A percentile compares a stretch with the other conserved stretches of the same genome.
Conservation (phyloP, 305 asterid species). For the Fraxinus greggii region DNA sequence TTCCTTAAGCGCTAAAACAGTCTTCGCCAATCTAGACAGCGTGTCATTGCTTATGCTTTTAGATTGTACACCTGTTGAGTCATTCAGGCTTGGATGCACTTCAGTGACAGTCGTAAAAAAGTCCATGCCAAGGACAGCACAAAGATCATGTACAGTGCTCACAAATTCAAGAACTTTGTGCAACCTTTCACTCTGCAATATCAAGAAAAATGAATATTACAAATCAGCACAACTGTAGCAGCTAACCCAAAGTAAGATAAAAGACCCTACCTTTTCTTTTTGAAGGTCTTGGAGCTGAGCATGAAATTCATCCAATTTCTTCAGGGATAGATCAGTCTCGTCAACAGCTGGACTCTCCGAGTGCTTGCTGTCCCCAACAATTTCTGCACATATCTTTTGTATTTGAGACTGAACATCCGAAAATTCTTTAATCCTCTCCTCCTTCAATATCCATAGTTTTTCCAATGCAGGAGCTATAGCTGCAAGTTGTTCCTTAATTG, state of each 20-base stretch:
- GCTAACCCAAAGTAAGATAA: constrained; percentile 4
- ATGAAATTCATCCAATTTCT: constrained; percentile 76
- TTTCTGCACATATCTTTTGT: constrained; percentile 74
- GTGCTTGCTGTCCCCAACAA: constrained; percentile 61
- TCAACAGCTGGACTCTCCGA: constrained; percentile 63
- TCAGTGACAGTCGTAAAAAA: constrained; percentile 71
- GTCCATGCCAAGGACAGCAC: constrained; percentile 92
- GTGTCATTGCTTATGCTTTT: constrained; percentile 92
- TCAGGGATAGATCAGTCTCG: constrained; percentile 72
- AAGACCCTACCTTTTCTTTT: constrained; percentile 67
- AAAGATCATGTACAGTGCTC: constrained; percentile 88
- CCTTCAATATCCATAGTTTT: constrained; percentile 79
- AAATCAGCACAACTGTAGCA: constrained; percentile 19
- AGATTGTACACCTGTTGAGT: constrained; percentile 70
- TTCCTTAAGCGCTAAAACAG: constrained; percentile 67
- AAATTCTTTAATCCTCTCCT: constrained; percentile 76
- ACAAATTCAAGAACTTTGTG: constrained; percentile 93
- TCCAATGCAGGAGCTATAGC: constrained; percentile 89
- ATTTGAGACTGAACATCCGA: constrained; percentile 83
- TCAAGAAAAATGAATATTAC: constrained; percentile 21
- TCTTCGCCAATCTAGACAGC: constrained; percentile 69
- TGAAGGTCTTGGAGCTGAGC: constrained; percentile 90
- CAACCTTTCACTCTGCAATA: constrained; percentile 81
- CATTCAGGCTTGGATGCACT: constrained; percentile 90
- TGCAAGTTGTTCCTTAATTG: constrained; percentile 92